phyloP scores from a whole-genome alignment of 1,139 yeast species.

The Yarrowia galli region DNA sequence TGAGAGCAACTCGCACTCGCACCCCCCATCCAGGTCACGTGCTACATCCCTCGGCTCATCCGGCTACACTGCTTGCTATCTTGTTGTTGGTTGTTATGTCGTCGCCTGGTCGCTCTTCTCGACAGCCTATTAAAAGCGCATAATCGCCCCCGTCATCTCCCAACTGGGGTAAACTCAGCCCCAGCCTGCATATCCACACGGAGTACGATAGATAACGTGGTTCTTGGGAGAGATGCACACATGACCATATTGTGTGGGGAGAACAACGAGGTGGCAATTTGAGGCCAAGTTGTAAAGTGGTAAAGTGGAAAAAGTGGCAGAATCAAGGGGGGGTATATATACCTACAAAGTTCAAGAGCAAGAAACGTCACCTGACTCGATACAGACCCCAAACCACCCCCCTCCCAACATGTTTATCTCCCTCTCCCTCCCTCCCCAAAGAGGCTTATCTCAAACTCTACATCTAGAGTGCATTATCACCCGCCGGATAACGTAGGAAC shows the following conservation, averaged over 20 bases:
- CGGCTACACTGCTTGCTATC: neutral
- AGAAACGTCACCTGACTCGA: no score
- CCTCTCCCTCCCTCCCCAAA: neutral
- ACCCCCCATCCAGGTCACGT: no score
- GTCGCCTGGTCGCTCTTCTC: no score
- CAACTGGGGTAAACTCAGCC: slow-evolving; percentile 35
- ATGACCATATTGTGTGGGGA: neutral
- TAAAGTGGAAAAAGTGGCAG: no score
- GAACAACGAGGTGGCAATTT: neutral
- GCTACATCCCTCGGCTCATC: neutral
- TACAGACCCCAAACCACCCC: no score
- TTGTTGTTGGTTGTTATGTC: no score
- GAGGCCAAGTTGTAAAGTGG: neutral
- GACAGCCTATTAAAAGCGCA: slow-evolving; percentile 30
- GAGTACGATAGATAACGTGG: slow-evolving; percentile 22
- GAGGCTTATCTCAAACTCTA: slow-evolving; percentile 34
- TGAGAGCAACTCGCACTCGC: no score
- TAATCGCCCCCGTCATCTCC: slow-evolving; percentile 34
- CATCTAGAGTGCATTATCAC: slow-evolving; percentile 23
- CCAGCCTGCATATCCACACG: slow-evolving; percentile 17
- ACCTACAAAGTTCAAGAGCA: no score
- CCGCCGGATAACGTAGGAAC: slow-evolving; percentile 38
- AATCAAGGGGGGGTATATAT: neutral
- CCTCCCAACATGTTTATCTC: neutral
- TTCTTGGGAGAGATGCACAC: slow-evolving; percentile 15